Base-by-base conservation (phyloP, 108 stramenopile species). In the Conticribra guillardii region DNA sequence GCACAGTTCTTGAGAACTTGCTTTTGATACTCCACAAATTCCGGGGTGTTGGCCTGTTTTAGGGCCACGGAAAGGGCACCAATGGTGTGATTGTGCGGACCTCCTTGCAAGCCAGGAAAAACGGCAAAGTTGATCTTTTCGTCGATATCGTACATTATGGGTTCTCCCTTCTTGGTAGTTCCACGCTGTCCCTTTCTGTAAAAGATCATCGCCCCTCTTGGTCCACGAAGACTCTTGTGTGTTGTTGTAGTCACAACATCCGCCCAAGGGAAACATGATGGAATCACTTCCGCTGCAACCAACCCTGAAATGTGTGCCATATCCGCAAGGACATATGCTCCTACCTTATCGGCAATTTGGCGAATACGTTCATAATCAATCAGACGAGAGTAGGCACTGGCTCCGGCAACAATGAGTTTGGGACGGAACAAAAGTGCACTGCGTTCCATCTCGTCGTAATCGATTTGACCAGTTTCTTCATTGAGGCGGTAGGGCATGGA, bases 301-400 rank as follows among this genome's bases (percentile, higher is more conserved):
- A 99, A 87, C 34, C 99, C 99, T 5, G 93, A 95, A 84, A 99
- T 99, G 91, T 99, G 99, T 22, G 99, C 99, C 99, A 99, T 99
- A 75, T 99, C 99, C 3, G 97, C 83, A 71, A 99, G 67, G 64
- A 99, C 89, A 63, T 95, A 96, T 18, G 99, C 97, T 32, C 89
- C 93, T 33, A 96, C 93, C 63, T 83, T 73, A 72, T 99, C 98
- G 31, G 94, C 92, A 69, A 97, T 96, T 48, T 93, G 60, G 32
- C 96, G 95, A 69, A 99, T 97, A 54, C 97, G 93, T 68, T 97
- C 96, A 74, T 99, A 99, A 86, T 99, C 99, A 75, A 99, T 97
- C 51, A 97, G 74, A 48, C 99, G 96, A 24, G 98, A 82, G 84
- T 99, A 99, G 15, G 99, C 99, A 48, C 96, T 97, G 9, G 98